Evolutionary conservation across 495 filamentous ascomycete species (phyloP), one percentile per base, ranked within the genome.

Genomic region (Aspergillus cristatus): DNA sequence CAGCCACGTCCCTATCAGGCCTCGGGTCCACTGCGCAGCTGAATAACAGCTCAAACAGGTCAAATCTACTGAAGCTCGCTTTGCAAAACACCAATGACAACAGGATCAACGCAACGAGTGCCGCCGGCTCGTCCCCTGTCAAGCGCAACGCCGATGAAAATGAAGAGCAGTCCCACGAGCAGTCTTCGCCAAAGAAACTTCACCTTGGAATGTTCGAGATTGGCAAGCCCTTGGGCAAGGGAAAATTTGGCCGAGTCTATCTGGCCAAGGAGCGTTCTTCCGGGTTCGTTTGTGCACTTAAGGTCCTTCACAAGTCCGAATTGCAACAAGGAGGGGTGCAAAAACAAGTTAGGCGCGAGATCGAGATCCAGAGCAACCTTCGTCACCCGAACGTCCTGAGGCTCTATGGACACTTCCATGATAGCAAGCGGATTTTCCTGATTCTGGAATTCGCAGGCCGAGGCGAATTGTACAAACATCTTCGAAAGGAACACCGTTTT

Each of bases 151-250:
- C 72, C 7, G 72, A 81, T 37, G 79, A 85, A 43, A 67, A 70
- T 24, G 62, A 61, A 15, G 62, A 67, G 1, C 73, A 78, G 43
- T 71, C 81, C 39, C 77, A 79, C 39, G 70, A 78, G 35, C 76
- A 85, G 51, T 63, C 77, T 34, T 42, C 68, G 32, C 76, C 79
- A 2, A 90, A 83, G 48, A 74, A 87, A 36, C 85, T 91, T 55
- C 87, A 96, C 46, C 79, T 98, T 2, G 88, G 90, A 57, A 97
- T 98, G 91, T 98, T 98, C 53, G 91, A 98, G 52, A 97, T 98
- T 48, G 91, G 91, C 7, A 84, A 89, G 33, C 93, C 91, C 2
- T 68, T 98, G 4, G 91, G 91, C 7, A 98, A 97, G 58, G 91
- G 91, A 37, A 98, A 98, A 60, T 98, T 97, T 53, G 91, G 91